Percentiles rank a stretch among this genome's conserved stretches.
Conservation (phyloP, 2,329 filamentous ascomycete species). For the Rosellinia necatrix region DNA sequence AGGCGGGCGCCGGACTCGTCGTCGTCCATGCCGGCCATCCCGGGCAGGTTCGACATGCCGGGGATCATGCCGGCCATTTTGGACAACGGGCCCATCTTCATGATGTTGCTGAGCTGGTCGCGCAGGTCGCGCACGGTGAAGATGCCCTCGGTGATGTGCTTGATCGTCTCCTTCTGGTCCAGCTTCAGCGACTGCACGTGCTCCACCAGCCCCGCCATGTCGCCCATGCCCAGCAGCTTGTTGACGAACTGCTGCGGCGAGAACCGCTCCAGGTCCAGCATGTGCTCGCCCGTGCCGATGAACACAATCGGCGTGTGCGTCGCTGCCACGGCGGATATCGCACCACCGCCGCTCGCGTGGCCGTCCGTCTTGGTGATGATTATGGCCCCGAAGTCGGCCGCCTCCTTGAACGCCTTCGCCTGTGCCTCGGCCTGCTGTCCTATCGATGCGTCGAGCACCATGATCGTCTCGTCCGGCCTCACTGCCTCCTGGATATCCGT, state of each 20-base stretch:
- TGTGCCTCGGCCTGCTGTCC: slow-evolving; percentile 95
- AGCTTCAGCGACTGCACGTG: slow-evolving; percentile 95
- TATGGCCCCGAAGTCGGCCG: slow-evolving; percentile 95
- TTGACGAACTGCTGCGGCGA: slow-evolving; percentile 90
- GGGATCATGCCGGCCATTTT: slow-evolving; percentile 99
- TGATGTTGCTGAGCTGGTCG: slow-evolving; percentile 95
- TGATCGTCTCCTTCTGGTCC: slow-evolving; percentile 98
- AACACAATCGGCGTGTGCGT: slow-evolving; percentile 98
- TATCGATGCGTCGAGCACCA: slow-evolving; percentile 96
- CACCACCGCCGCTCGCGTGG: slow-evolving; percentile 91
- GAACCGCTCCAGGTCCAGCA: slow-evolving; percentile 92
- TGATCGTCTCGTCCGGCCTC: slow-evolving; percentile 92
- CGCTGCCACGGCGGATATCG: slow-evolving; percentile 94
- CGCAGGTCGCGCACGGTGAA: slow-evolving; percentile 94
- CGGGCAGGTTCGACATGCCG: slow-evolving; percentile 78
- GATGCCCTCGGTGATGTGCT: slow-evolving; percentile 95
- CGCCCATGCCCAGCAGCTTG: slow-evolving; percentile 95
- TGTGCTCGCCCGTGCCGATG: slow-evolving; percentile 95
- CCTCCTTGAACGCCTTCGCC: slow-evolving; percentile 95
- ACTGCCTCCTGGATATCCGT: slow-evolving; percentile 92
- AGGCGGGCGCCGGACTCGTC: slow-evolving; percentile 93
- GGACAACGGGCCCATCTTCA: slow-evolving; percentile 98
- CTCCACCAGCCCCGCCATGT: slow-evolving; percentile 92
- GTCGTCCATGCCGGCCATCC: slow-evolving; percentile 92
- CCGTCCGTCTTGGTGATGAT: slow-evolving; percentile 99